These are phyloP conservation scores for Neurospora sp. DNA, from an alignment of 495 filamentous ascomycete genomes.

Conservation along the genomic window DNA sequence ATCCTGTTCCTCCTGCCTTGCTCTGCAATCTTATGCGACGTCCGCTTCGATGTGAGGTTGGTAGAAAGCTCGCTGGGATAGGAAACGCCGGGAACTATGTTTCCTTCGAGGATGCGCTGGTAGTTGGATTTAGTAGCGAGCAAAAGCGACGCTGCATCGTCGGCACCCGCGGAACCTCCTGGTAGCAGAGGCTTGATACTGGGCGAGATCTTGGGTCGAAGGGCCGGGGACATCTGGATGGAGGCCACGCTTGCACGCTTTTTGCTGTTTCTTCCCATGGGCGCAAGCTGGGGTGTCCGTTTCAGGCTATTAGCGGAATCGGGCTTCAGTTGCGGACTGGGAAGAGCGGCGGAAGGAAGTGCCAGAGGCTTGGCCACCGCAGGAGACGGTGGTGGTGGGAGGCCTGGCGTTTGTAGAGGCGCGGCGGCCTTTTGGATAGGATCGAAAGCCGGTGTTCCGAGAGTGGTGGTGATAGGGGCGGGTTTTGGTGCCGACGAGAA, in stretches of 20 bases:
- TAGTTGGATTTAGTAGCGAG: conserved; percentile 95
- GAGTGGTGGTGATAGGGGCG: conserved; percentile 36
- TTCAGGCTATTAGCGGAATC: conserved; percentile 24
- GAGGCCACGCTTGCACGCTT: conserved; percentile 71
- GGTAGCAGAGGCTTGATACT: conserved; percentile 87
- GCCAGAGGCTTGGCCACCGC: conserved; percentile 29
- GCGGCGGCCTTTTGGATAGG: background rate
- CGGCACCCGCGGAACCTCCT: conserved; percentile 40
- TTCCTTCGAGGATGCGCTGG: conserved; percentile 93
- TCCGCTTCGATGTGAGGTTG: conserved; percentile 90
- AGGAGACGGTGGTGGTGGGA: conserved; percentile 38
- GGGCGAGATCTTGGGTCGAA: conserved; percentile 89
- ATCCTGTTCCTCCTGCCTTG: conserved; percentile 92
- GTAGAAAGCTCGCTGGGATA: conserved; percentile 88
- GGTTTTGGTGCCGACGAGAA: conserved; percentile 30
- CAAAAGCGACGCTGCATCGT: conserved; percentile 71
- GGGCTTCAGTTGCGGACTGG: conserved; percentile 44
- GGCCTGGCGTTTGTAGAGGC: conserved; percentile 24
- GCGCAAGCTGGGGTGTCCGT: conserved; percentile 36
- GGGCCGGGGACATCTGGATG: conserved; percentile 67
- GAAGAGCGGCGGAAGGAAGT: conserved; percentile 32
- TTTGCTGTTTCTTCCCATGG: conserved; percentile 33
- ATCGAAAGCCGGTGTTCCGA: conserved; percentile 19
- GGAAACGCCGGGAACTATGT: conserved; percentile 74
- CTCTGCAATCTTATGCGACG: conserved; percentile 95